Evolutionary conservation across 495 filamentous ascomycete genomes (phyloP).

Genomic region (Penicillium simplicissimum): DNA sequence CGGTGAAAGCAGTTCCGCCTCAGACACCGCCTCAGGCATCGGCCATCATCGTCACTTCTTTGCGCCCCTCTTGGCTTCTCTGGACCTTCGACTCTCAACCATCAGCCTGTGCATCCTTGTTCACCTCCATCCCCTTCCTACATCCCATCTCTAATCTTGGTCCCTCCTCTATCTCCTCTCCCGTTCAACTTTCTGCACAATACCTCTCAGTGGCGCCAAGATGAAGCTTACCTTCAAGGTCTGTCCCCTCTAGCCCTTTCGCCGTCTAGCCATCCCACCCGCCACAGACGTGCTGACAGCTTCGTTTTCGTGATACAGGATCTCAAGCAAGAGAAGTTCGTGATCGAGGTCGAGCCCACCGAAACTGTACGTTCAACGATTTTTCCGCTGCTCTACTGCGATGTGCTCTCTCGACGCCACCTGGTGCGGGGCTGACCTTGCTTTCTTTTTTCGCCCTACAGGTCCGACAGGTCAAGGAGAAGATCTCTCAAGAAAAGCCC

Average conservation of each 20-base stretch:
- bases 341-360: conserved; percentile 87
- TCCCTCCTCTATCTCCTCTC: background rate
- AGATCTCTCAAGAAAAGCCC: conserved; percentile 83
- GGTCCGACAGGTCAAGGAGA: conserved; percentile 87
- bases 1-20: conserved; percentile 18
- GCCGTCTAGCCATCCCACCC: conserved; percentile 11
- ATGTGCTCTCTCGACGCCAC: conserved; percentile 7
- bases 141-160: conserved; percentile 17
- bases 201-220: conserved; percentile 38
- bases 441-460: conserved; percentile 35
- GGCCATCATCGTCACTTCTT: conserved; percentile 22
- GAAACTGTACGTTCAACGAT: conserved; percentile 66
- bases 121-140: conserved; percentile 17
- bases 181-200: conserved; percentile 9
- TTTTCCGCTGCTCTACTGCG: background rate
- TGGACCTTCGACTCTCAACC: background rate
- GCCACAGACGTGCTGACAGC: conserved; percentile 15
- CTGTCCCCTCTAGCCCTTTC: conserved; percentile 26
- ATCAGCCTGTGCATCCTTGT: conserved; percentile 11
- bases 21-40: conserved; percentile 11
- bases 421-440: conserved; percentile 36
- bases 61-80: conserved; percentile 16
- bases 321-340: conserved; percentile 97
- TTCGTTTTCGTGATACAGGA: conserved; percentile 56
- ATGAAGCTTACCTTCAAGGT: conserved; percentile 90